Evolutionary conservation across 2,329 filamentous ascomycete genomes (phyloP).

Genomic region (Clonostachys rosea): DNA sequence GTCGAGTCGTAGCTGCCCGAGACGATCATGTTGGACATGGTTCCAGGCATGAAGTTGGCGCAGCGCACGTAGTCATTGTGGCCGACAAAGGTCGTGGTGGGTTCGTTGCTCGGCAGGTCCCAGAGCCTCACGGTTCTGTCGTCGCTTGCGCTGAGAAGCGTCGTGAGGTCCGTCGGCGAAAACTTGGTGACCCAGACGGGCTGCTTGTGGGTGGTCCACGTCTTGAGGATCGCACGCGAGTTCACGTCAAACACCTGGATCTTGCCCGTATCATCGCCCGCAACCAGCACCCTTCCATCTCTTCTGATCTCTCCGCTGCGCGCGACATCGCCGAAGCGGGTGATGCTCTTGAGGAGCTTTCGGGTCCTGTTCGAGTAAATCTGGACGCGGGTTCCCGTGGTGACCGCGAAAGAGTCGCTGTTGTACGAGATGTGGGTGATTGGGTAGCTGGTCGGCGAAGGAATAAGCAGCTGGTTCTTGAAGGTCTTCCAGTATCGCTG

Average conservation of each 20-base stretch:
- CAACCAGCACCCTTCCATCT: constrained; percentile 84
- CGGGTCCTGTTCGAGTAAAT: constrained; percentile 90
- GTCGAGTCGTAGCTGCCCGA: constrained; percentile 95
- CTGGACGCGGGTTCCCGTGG: constrained; percentile 89
- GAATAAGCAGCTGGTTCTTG: constrained; percentile 83
- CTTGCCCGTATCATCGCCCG: constrained; percentile 85
- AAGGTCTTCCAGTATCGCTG: constrained; percentile 96
- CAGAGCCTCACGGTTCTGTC: constrained; percentile 90
- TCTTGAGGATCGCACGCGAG: constrained; percentile 87
- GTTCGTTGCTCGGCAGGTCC: constrained; percentile 81
- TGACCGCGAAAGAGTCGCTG: constrained; percentile 81
- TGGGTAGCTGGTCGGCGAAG: constrained; percentile 84
- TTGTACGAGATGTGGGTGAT: constrained; percentile 84
- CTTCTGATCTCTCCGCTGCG: constrained; percentile 83
- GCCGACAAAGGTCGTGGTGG: constrained; percentile 74
- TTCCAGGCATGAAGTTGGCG: constrained; percentile 77
- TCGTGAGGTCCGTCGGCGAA: constrained; percentile 83
- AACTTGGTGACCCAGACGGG: constrained; percentile 90
- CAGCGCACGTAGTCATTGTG: constrained; percentile 91
- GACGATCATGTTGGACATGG: constrained; percentile 69
- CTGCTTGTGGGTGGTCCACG: constrained; percentile 92
- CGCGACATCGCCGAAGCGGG: constrained; percentile 86
- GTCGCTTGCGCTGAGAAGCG: constrained; percentile 84
- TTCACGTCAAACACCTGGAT: constrained; percentile 93
- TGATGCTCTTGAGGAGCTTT: constrained; percentile 90